A percentile compares a stretch with the other conserved stretches of the same genome.
These are phyloP conservation scores for Boletus fagicola DNA, from an alignment of 768 basidiomycete species.

Conservation along the genomic window DNA sequence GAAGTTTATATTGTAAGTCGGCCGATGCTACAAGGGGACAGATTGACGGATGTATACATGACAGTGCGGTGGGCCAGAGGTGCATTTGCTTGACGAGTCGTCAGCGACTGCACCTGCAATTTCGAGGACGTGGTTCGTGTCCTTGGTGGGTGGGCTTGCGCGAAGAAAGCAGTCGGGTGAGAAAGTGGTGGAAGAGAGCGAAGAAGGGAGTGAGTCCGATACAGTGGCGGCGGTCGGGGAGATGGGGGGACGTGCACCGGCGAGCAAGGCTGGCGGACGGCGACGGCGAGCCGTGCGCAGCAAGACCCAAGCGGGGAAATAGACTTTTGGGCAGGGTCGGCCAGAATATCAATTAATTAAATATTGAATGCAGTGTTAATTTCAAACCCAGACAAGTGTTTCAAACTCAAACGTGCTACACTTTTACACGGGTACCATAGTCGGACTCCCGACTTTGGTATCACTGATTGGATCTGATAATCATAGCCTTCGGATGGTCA, in stretches of 20 bases:
- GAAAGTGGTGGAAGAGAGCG: constrained; percentile 34
- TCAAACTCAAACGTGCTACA: neutral
- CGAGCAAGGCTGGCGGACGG: constrained; percentile 59
- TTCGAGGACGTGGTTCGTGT: constrained; percentile 67
- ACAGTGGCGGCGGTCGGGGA: constrained; percentile 29
- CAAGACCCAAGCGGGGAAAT: constrained; percentile 15
- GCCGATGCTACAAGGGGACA: constrained; percentile 11
- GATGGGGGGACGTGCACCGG: constrained; percentile 35
- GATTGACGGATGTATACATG: constrained; percentile 9
- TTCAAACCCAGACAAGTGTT: neutral
- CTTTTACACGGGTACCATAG: neutral
- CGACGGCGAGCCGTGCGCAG: constrained; percentile 56
- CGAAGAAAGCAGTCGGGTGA: constrained; percentile 23
- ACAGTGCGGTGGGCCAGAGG: constrained; percentile 61
- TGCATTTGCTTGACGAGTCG: constrained; percentile 57
- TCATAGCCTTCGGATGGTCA: neutral
- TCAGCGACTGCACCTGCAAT: constrained; percentile 59
- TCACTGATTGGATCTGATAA: neutral
- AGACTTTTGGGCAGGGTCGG: constrained; percentile 8
- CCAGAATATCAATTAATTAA: neutral
- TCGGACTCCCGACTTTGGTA: too few species aligned
- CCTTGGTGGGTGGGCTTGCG: constrained; percentile 35
- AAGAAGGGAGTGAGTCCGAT: constrained; percentile 44
- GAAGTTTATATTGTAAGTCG: constrained; percentile 72
- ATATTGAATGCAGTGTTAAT: neutral